Conservation (phyloP, 768 basidiomycete genomes). For the Gloeostereum incarnatum region DNA sequence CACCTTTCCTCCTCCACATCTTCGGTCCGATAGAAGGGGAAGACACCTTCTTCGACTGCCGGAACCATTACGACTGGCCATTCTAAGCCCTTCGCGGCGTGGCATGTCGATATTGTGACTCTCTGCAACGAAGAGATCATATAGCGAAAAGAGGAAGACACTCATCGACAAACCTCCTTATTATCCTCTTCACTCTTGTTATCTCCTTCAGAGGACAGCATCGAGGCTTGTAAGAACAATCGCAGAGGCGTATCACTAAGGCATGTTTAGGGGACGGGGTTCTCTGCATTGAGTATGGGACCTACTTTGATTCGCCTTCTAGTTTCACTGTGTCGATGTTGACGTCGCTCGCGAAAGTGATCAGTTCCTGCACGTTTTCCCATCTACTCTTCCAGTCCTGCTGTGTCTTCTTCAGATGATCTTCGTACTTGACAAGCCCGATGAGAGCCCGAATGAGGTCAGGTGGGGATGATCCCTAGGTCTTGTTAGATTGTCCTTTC, state of each 20-base stretch:
- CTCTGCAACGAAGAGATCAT: slow-evolving; percentile 33
- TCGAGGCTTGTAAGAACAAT: slow-evolving; percentile 68
- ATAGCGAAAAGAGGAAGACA: background rate
- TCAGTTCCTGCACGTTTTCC: slow-evolving; percentile 84
- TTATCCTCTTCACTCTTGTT: slow-evolving; percentile 41
- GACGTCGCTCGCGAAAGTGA: slow-evolving; percentile 64
- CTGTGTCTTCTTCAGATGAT: slow-evolving; percentile 59
- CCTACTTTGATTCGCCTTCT: background rate
- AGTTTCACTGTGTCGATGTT: slow-evolving; percentile 11
- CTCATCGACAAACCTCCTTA: slow-evolving; percentile 25
- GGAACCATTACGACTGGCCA: slow-evolving; percentile 88
- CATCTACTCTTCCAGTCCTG: slow-evolving; percentile 69
- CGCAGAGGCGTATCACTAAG: slow-evolving; percentile 51
- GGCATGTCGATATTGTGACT: slow-evolving; percentile 80
- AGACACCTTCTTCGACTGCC: slow-evolving; percentile 63
- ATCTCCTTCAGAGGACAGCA: slow-evolving; percentile 75
- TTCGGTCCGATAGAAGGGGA: slow-evolving; percentile 66
- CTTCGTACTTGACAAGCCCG: slow-evolving; percentile 52
- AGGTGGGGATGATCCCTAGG: slow-evolving; percentile 49
- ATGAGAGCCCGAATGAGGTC: slow-evolving; percentile 54
- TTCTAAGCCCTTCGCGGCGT: slow-evolving; percentile 86
- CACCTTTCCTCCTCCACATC: slow-evolving; percentile 80
- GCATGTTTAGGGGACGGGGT: slow-evolving; percentile 1
- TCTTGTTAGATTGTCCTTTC: background rate
- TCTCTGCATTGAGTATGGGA: background rate